Evolutionary conservation across 1,284 basidiomycete species (phyloP), one percentile per base, ranked within the genome.

Genomic region (Cutaneotrichosporon dermatis): DNA sequence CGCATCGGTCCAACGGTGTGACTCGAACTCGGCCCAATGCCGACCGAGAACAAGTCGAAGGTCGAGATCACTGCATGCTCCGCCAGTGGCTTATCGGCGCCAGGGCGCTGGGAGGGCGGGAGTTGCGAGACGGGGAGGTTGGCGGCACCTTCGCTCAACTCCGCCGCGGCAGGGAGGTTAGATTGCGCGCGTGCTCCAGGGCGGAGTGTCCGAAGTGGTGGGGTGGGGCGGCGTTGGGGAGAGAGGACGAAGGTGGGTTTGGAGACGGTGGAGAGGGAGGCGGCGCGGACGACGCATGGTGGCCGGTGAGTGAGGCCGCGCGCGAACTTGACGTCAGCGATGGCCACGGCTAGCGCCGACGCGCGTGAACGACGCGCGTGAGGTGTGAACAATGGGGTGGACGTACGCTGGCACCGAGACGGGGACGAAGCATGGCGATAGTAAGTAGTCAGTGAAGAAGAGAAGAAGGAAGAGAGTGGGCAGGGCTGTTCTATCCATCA

Each of bases 61-160:
- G 91, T 86, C 0, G 88, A 90, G 56, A 97, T 94, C 63, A 96
- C 93, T 1, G 92, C 93, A 80, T 96, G 92, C 59, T 92, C 88
- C 0, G 70, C 66, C 25, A 55, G 61, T n/a, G 62, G 53, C 7
- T 34, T 37, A 34, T 56, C 54, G 12, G 61, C 59, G 4, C 61
- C 64, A 0, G 53, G 58, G 4, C 54, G 64, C 57, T 65, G 58
- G 8, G 58, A 60, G 0, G 64, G 64, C 8, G 64, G 64, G 4
- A 65, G 55, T 40, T 57, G 52, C 2, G 52, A 44, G 3, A 25
- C 41, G 33, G 52, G 52, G 36, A 51, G 37, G 42, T 43, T 34
- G 42, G 41, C 4, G 7, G 52, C n/a, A 11, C 9, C 49, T 3
- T 3, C 13, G 61, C 36, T 65, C 57, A 69, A 67, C 68, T n/a